Percentiles rank a stretch among this genome's conserved stretches.
phyloP scores from a whole-genome alignment of 1,139 yeast genomes.

The Taphrina confusa region DNA sequence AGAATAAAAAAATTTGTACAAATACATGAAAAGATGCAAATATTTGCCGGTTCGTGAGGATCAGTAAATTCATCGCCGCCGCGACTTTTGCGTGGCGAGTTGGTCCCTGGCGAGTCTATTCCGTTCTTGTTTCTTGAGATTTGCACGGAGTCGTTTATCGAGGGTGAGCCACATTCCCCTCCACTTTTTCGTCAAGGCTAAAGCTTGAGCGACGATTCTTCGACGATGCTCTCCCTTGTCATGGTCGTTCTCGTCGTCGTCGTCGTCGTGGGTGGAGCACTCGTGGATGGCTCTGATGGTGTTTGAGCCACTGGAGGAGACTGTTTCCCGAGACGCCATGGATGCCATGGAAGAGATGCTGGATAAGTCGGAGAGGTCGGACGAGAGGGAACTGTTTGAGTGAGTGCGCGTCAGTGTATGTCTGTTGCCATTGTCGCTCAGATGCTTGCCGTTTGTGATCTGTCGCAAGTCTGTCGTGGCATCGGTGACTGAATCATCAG shows the following conservation, averaged over 20 bases:
- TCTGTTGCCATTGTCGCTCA: too few species aligned
- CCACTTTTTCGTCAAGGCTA: slow-evolving; percentile 8
- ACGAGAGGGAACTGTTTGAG: slow-evolving; percentile 1
- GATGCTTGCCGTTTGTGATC: background rate
- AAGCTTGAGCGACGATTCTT: background rate
- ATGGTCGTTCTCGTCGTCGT: background rate
- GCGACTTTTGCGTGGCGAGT: background rate
- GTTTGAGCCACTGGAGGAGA: slow-evolving; percentile 10
- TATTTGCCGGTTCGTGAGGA: too few species aligned
- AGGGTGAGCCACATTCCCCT: background rate
- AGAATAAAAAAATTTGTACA: too few species aligned
- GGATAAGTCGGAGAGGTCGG: slow-evolving; percentile 21
- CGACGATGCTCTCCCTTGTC: slow-evolving; percentile 1
- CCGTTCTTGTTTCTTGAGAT: slow-evolving; percentile 15
- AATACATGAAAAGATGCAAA: too few species aligned
- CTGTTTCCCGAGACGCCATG: background rate
- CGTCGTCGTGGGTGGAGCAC: slow-evolving; percentile 4
- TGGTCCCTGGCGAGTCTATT: slow-evolving; percentile 1
- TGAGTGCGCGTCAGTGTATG: background rate
- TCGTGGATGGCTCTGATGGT: background rate
- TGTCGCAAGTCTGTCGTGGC: slow-evolving; percentile 5
- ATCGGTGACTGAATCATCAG: background rate
- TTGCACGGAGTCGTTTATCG: slow-evolving; percentile 10
- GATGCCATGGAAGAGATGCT: slow-evolving; percentile 7
- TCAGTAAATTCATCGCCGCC: background rate